A percentile compares a stretch with the other conserved stretches of the same genome.
phyloP scores from a whole-genome alignment of 768 basidiomycete genomes.

The Glaciozyma martinii region DNA sequence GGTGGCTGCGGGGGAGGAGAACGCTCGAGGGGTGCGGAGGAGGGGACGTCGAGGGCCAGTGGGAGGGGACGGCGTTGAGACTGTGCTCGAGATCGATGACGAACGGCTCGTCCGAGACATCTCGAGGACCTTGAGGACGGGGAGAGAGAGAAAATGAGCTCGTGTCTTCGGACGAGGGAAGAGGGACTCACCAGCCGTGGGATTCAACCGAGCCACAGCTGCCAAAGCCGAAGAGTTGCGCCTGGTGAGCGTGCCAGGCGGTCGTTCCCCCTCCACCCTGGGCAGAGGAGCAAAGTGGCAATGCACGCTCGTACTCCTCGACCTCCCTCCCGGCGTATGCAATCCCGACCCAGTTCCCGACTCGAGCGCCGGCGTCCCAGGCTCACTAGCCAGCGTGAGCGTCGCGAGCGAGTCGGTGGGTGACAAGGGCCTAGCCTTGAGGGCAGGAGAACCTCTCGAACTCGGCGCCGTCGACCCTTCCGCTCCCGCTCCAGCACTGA shows the following conservation, averaged over 20 bases:
- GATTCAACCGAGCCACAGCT: no score
- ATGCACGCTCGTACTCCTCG: constrained; percentile 13
- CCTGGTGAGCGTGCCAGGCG: constrained; percentile 1
- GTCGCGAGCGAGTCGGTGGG: neutral
- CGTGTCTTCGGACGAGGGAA: no score
- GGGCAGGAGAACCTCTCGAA: neutral
- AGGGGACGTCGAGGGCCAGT: neutral
- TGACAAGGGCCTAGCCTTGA: neutral
- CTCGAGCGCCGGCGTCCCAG: neutral
- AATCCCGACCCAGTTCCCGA: neutral
- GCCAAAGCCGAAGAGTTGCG: constrained; percentile 15
- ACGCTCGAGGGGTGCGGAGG: neutral
- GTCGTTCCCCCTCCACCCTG: constrained; percentile 15
- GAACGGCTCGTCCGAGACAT: neutral
- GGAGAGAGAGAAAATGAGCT: no score
- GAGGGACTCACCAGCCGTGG: neutral
- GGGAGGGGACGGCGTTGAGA: neutral
- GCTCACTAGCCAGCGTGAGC: neutral
- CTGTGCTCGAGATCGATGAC: neutral
- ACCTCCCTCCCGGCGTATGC: neutral
- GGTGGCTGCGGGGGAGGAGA: constrained; percentile 5
- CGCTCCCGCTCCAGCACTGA: neutral
- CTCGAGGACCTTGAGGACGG: neutral
- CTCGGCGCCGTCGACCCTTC: neutral
- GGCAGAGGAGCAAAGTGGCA: constrained; percentile 31